Evolutionary conservation across 176 grass and related monocot genomes (phyloP).

Genomic region (Thinopyrum elongatum): DNA sequence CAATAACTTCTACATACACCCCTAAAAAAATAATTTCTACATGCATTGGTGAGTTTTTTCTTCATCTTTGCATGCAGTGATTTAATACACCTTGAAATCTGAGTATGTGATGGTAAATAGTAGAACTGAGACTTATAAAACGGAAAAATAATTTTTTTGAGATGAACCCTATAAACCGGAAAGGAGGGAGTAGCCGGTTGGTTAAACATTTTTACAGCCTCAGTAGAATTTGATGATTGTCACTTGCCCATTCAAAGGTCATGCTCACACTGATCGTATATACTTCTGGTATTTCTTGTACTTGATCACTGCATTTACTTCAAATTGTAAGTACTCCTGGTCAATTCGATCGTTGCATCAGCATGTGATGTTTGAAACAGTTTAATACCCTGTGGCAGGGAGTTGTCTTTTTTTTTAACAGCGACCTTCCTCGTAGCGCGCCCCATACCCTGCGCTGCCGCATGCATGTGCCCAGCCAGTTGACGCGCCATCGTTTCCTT

Average conservation of each 20-base stretch:
- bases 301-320: not conserved
- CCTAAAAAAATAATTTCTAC: too few species aligned
- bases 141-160: too few species aligned
- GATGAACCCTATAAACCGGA: too few species aligned
- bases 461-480: constrained; percentile 25
- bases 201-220: not conserved
- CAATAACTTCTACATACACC: too few species aligned
- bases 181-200: fast-evolving
- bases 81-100: too few species aligned
- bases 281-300: too few species aligned
- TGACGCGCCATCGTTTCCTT: constrained; percentile 6
- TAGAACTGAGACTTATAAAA: too few species aligned
- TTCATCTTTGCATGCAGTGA: too few species aligned
- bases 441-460: not conserved
- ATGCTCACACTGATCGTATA: too few species aligned
- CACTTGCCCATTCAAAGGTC: not conserved
- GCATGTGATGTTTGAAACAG: constrained; percentile 25
- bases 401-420: constrained; percentile 17
- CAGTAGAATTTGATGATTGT: not conserved
- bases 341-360: constrained; percentile 19
- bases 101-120: too few species aligned
- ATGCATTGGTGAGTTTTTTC: too few species aligned
- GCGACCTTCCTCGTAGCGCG: constrained; percentile 43
- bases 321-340: not conserved
- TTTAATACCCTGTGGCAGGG: not conserved